Base-by-base conservation (phyloP, 805 yeast species). In the Cyberlindnera meyerae region DNA sequence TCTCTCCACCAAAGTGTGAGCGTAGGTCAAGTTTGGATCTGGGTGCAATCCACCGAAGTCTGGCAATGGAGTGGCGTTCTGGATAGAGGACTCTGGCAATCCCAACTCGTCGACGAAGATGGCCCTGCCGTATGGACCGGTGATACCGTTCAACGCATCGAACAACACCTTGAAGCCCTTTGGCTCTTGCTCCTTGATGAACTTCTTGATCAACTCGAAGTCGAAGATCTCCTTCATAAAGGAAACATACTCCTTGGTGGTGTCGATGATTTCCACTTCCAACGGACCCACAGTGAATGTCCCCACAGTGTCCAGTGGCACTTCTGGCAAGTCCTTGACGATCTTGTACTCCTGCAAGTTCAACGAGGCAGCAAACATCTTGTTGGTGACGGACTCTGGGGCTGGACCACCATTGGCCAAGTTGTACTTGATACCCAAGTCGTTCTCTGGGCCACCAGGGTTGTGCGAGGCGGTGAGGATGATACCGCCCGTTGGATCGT, bases 11-110 rank as follows among this genome's bases (percentile, higher is more conserved):
- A 90, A 70, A 14, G 95, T 78, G 42, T 73, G 76, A 9, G 97
- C 98, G 57, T 93, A 90, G 11, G 97, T 89, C 61, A 90, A 73
- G 66, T 90, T 90, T 47, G 98, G 98, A 64, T 90, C 98, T 15
- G 98, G 98, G 61, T 90, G 98, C 49, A 88, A 70, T 1, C 98
- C 98, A 45, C 98, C 98, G 55, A 90, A 90, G 61, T 90, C 98
- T 13, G 90, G 88, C 57, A 72, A 61, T 22, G 97, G 96, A 13
- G 49, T 60, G 54, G 65, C 81, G 64, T 90, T 88, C 64, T 90
- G 97, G 41, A 93, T 69, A 5, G 82, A 71, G 5, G 74, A 62
- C 37, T 57, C 60, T 4, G 90, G 80, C 46, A 93, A 65, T 0
- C 94, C 96, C 39, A 90, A 73, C 63, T 87, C 94, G 30, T 86